phyloP scores from a whole-genome alignment of 352 stramenopile genomes.

The Globisporangium parvum region DNA sequence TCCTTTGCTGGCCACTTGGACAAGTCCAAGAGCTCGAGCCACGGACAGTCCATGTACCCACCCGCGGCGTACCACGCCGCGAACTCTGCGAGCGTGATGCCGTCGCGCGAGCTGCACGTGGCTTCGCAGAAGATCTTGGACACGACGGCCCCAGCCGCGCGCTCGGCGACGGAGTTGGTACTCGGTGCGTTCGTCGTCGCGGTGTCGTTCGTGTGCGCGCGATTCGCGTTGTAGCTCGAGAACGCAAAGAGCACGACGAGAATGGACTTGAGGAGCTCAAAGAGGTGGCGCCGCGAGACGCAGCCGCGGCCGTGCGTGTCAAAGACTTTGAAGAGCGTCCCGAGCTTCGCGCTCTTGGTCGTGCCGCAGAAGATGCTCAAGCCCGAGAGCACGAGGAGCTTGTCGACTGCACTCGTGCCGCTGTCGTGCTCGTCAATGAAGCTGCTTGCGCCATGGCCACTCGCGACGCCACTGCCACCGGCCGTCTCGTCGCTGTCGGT shows the following conservation, averaged over 20 bases:
- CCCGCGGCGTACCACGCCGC: constrained; percentile 94
- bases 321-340: constrained; percentile 81
- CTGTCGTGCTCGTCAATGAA: constrained; percentile 20
- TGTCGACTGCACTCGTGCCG: constrained; percentile 57
- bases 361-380: constrained; percentile 93
- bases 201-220: constrained; percentile 56
- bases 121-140: constrained; percentile 86
- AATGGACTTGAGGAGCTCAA: constrained; percentile 79
- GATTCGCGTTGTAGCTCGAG: constrained; percentile 67
- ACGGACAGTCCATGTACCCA: constrained; percentile 93
- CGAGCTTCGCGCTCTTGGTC: constrained; percentile 94
- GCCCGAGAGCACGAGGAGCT: constrained; percentile 64
- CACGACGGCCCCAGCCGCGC: constrained; percentile 84
- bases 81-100: constrained; percentile 93
- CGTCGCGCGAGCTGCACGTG: constrained; percentile 51
- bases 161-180: constrained; percentile 78
- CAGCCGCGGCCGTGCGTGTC: constrained; percentile 52
- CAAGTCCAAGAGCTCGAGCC: constrained; percentile 95
- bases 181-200: constrained; percentile 50
- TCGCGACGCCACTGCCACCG: constrained; percentile 8
- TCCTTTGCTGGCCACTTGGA: constrained; percentile 92
- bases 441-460: constrained; percentile 4
- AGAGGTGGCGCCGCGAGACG: constrained; percentile 68
- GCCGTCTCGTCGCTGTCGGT: constrained; percentile 27
- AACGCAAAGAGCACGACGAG: constrained; percentile 82